Conservation (phyloP, 2,329 filamentous ascomycete genomes). For the Sporothrix sp. region DNA sequence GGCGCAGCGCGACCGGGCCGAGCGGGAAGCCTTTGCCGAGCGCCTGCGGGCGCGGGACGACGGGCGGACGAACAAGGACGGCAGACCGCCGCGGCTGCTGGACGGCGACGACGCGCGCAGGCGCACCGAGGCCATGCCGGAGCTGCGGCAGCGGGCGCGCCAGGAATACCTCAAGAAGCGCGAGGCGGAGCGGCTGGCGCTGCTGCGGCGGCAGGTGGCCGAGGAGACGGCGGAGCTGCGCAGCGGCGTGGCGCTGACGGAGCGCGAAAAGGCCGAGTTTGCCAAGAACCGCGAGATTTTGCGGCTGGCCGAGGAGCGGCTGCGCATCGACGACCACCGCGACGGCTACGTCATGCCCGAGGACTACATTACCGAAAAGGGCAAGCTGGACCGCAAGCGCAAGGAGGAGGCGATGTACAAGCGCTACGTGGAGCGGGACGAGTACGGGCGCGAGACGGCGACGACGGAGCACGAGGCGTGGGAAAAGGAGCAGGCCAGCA, state of each 20-base stretch:
- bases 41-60: slow-evolving; percentile 63
- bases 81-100: slow-evolving; percentile 49
- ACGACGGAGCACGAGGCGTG: slow-evolving; percentile 93
- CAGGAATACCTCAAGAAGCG: slow-evolving; percentile 93
- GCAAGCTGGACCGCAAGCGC: slow-evolving; percentile 74
- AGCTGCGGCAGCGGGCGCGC: slow-evolving; percentile 71
- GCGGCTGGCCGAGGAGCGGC: slow-evolving; percentile 70
- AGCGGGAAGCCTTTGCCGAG: slow-evolving; percentile 72
- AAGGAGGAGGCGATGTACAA: slow-evolving; percentile 88
- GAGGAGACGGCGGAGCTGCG: slow-evolving; percentile 77
- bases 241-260: slow-evolving; percentile 64
- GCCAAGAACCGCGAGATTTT: slow-evolving; percentile 77
- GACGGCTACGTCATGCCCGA: slow-evolving; percentile 92
- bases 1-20: slow-evolving; percentile 57
- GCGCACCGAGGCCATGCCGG: slow-evolving; percentile 62
- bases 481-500: slow-evolving; percentile 81
- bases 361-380: slow-evolving; percentile 89
- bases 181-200: slow-evolving; percentile 71
- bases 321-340: slow-evolving; percentile 80
- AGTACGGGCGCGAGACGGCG: slow-evolving; percentile 78
- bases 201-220: slow-evolving; percentile 81
- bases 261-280: slow-evolving; percentile 78
- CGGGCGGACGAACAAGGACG: slow-evolving; percentile 55
- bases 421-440: slow-evolving; percentile 78
- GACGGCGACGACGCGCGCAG: slow-evolving; percentile 59